A percentile compares a stretch with the other conserved stretches of the same genome.
phyloP scores from a whole-genome alignment of 768 basidiomycete species.

The Suillus americanus region DNA sequence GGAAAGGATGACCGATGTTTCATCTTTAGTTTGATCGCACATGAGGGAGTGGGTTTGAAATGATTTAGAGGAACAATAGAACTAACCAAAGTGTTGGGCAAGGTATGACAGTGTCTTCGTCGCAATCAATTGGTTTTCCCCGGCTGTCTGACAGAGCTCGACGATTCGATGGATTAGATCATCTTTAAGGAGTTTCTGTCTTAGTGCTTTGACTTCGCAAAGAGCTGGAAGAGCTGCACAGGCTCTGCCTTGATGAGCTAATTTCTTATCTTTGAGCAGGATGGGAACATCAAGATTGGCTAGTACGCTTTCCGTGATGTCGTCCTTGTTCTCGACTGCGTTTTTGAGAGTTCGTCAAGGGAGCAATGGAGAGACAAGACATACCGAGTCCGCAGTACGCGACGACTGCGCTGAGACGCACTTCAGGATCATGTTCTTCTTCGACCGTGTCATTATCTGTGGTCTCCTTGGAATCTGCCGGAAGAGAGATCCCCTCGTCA shows the following conservation, averaged over 20 bases:
- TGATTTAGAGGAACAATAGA: neutral
- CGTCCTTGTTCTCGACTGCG: slow-evolving; percentile 3
- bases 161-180: slow-evolving; percentile 20
- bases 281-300: slow-evolving; percentile 10
- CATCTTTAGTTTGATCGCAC: slow-evolving; percentile 26
- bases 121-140: slow-evolving; percentile 19
- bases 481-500: neutral
- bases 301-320: neutral
- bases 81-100: neutral
- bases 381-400: slow-evolving; percentile 27
- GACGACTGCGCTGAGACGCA: slow-evolving; percentile 26
- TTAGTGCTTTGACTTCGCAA: slow-evolving; percentile 20
- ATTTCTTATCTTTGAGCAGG: slow-evolving; percentile 15
- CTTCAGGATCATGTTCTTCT: slow-evolving; percentile 9
- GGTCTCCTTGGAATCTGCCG: neutral
- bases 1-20: slow-evolving; percentile 1
- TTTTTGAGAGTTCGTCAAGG: neutral
- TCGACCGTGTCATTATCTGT: neutral
- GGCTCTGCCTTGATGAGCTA: slow-evolving; percentile 17
- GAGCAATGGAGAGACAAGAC: slow-evolving; percentile 14
- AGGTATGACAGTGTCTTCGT: slow-evolving; percentile 1
- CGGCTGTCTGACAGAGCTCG: slow-evolving; percentile 13
- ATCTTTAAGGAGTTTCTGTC: slow-evolving; percentile 14
- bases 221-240: slow-evolving; percentile 30
- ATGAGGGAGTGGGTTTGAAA: slow-evolving; percentile 27